These are phyloP conservation scores for Ramaria rubella DNA, from an alignment of 768 basidiomycete genomes.

Conservation along the genomic window DNA sequence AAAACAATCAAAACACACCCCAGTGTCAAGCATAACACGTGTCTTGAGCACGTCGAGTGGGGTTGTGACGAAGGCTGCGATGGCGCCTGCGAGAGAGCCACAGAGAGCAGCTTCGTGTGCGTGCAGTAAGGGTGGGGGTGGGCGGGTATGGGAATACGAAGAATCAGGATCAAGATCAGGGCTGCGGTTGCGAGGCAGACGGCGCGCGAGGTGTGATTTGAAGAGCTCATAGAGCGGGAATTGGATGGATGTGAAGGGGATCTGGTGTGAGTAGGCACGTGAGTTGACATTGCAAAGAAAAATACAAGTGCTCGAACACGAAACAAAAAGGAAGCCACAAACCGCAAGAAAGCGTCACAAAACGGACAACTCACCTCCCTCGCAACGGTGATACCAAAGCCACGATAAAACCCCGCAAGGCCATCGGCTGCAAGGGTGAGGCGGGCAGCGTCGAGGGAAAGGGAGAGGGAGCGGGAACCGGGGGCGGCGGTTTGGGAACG, in stretches of 20 bases:
- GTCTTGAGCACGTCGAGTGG: constrained; percentile 97
- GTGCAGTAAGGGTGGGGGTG: too few species aligned
- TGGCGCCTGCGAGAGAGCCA: constrained; percentile 84
- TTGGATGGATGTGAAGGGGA: constrained; percentile 93
- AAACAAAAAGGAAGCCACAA: background rate
- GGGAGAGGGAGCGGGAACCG: constrained; percentile 25
- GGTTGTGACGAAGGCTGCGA: constrained; percentile 86
- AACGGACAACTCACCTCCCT: constrained; percentile 29
- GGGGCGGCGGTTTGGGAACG: constrained; percentile 84
- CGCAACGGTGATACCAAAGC: constrained; percentile 40
- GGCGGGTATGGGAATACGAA: too few species aligned
- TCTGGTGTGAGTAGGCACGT: constrained; percentile 39
- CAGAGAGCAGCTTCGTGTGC: constrained; percentile 80
- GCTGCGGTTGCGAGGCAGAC: constrained; percentile 44
- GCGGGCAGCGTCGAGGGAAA: constrained; percentile 27
- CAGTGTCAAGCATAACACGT: constrained; percentile 88
- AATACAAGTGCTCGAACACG: background rate
- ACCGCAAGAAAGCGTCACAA: background rate
- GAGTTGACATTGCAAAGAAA: background rate
- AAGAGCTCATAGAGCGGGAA: constrained; percentile 93
- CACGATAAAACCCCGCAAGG: constrained; percentile 37
- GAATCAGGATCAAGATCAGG: too few species aligned
- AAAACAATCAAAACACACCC: constrained; percentile 38
- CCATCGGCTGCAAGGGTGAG: constrained; percentile 28
- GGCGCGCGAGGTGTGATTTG: constrained; percentile 57